These are phyloP conservation scores for Populus hybrid DNA, from an alignment of 441 rosid genomes.

Conservation along the genomic window DNA sequence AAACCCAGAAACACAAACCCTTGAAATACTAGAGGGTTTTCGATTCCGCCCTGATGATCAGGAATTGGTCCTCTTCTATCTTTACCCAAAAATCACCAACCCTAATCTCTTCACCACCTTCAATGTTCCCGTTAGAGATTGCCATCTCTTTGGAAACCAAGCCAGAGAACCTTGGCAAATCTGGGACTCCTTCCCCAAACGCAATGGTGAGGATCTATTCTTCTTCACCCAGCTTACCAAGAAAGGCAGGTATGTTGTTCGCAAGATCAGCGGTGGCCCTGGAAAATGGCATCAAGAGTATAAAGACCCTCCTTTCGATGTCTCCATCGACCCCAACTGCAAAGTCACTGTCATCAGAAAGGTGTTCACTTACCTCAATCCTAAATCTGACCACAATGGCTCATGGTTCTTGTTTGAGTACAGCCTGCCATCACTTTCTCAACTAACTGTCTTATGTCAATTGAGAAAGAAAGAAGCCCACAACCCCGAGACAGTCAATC, in stretches of 20 bases:
- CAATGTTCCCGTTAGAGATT: not conserved
- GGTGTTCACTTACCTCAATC: not conserved
- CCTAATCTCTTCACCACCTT: not conserved
- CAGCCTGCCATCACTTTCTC: not conserved
- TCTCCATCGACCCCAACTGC: not conserved
- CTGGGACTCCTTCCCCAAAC: not conserved
- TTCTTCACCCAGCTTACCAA: not conserved
- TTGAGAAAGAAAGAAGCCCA: not conserved
- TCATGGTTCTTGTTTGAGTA: not conserved
- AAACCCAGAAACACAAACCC: not conserved
- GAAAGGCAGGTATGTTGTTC: not conserved
- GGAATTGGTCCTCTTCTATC: not conserved
- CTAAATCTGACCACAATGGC: not conserved
- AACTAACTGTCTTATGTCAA: not conserved
- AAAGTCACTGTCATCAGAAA: not conserved
- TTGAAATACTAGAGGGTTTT: not conserved
- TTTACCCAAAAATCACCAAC: not conserved
- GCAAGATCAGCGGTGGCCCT: not conserved
- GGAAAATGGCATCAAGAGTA: not conserved
- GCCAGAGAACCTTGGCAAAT: not conserved
- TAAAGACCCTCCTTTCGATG: not conserved
- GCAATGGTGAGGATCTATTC: not conserved
- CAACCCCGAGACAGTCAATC: not conserved
- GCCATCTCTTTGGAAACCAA: not conserved
- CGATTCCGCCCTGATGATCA: not conserved